A percentile compares a stretch with the other conserved stretches of the same genome.
Conservation (phyloP, 2,329 filamentous ascomycete genomes). For the Nothophoma quercina region DNA sequence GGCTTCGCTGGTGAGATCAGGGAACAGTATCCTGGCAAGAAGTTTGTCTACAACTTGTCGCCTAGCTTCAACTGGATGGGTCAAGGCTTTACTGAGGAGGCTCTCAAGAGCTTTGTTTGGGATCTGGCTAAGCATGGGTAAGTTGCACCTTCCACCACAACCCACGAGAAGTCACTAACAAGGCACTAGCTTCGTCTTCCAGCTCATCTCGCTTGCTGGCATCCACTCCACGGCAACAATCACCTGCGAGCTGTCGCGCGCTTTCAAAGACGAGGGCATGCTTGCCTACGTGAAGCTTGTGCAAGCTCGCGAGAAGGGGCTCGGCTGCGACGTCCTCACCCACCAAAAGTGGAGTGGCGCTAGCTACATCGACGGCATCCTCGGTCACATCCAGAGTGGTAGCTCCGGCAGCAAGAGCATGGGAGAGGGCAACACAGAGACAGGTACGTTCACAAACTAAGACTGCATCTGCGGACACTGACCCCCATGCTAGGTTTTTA, state of each 20-base stretch:
- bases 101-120: conserved; percentile 93
- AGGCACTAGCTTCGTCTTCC: conserved; percentile 62
- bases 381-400: conserved; percentile 89
- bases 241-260: conserved; percentile 76
- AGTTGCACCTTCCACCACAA: conserved; percentile 60
- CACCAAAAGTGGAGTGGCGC: conserved; percentile 89
- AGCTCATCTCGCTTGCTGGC: conserved; percentile 70
- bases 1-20: conserved; percentile 81
- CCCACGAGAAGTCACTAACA: background rate
- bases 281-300: conserved; percentile 95
- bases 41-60: conserved; percentile 93
- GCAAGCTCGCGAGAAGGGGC: conserved; percentile 87
- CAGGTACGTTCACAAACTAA: conserved; percentile 35
- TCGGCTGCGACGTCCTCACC: conserved; percentile 89
- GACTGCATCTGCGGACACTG: background rate
- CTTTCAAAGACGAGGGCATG: conserved; percentile 93
- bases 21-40: conserved; percentile 75
- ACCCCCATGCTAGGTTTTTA: conserved; percentile 4
- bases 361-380: conserved; percentile 83
- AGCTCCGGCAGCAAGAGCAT: conserved; percentile 90
- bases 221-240: conserved; percentile 70
- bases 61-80: conserved; percentile 99
- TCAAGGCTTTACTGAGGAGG: conserved; percentile 85
- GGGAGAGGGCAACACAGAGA: conserved; percentile 93
- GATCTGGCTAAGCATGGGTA: conserved; percentile 89